A percentile compares a stretch with the other conserved stretches of the same genome.
Evolutionary conservation across 305 asterid genomes (phyloP).

Genomic region (Solanum hybrid): DNA sequence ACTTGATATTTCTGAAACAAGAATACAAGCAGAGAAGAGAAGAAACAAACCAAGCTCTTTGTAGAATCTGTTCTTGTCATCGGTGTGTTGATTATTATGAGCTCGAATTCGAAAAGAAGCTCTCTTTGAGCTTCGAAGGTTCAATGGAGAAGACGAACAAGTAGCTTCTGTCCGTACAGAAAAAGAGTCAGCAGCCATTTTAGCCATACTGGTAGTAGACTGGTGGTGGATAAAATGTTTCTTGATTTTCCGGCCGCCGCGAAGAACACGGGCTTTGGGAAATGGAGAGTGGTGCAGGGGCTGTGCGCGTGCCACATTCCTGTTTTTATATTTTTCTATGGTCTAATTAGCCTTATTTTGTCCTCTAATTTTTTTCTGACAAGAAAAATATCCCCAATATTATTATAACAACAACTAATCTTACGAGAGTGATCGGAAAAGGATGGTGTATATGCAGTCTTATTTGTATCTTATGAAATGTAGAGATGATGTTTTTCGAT

Average conservation of each 20-base stretch:
- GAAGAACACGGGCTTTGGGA: not conserved
- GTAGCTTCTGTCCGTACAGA: not conserved
- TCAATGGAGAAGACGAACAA: constrained; percentile 10
- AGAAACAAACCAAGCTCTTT: constrained; percentile 48
- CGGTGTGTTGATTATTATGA: constrained; percentile 27
- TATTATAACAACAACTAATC: not conserved
- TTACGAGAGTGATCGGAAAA: not conserved
- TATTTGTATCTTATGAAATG: not conserved
- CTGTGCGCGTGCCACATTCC: not conserved
- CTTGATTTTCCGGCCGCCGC: not conserved
- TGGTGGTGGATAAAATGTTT: not conserved
- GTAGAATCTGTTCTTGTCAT: constrained; percentile 44
- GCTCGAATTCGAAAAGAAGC: constrained; percentile 27
- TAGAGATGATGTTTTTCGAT: no score
- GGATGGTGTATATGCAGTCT: accelerated
- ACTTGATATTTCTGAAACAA: not conserved
- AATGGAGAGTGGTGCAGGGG: not conserved
- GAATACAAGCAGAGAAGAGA: not conserved
- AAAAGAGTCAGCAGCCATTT: constrained; percentile 17
- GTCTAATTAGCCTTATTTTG: not conserved
- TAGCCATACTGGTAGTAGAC: constrained; percentile 11
- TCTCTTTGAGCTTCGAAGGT: not conserved
- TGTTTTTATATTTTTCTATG: not conserved
- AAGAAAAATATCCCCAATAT: not conserved
- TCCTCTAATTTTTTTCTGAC: not conserved